Conservation (phyloP, 2,329 filamentous ascomycete genomes). For the Samsoniella hepiali region DNA sequence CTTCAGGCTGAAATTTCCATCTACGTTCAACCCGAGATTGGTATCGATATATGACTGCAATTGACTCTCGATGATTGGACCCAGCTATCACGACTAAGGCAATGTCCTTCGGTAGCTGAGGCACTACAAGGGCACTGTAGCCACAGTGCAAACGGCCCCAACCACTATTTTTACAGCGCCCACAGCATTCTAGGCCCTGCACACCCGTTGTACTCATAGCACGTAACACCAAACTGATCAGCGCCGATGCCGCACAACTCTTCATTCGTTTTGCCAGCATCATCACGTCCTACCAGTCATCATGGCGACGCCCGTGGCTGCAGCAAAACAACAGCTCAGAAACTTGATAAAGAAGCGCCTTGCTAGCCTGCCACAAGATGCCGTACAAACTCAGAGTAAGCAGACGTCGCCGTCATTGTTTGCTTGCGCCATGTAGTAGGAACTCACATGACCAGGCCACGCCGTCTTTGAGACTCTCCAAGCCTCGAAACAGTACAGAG, state of each 20-base stretch:
- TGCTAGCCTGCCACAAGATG: constrained; percentile 57
- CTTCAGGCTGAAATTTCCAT: not conserved
- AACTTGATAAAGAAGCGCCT: constrained; percentile 66
- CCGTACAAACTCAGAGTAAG: constrained; percentile 68
- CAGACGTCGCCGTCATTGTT: constrained; percentile 9
- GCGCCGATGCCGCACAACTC: constrained; percentile 1
- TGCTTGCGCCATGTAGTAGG: constrained; percentile 6
- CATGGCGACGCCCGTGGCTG: constrained; percentile 55
- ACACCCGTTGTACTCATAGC: no score
- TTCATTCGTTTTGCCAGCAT: not conserved
- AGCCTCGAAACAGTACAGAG: constrained; percentile 67
- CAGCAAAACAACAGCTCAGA: constrained; percentile 74
- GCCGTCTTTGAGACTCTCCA: constrained; percentile 63
- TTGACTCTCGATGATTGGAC: not conserved
- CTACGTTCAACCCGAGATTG: not conserved
- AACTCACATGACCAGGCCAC: constrained; percentile 41
- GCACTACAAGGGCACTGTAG: not conserved
- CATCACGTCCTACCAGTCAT: constrained; percentile 16
- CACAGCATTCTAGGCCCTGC: not conserved
- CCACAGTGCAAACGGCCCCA: not conserved
- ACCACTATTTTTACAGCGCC: not conserved
- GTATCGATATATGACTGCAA: not conserved
- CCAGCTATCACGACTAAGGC: not conserved
- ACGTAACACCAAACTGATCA: not conserved
- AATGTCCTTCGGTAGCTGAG: not conserved